Evolutionary conservation across 441 rosid genomes (phyloP), one percentile per base, ranked within the genome.

Genomic region (Gossypium davidsonii): DNA sequence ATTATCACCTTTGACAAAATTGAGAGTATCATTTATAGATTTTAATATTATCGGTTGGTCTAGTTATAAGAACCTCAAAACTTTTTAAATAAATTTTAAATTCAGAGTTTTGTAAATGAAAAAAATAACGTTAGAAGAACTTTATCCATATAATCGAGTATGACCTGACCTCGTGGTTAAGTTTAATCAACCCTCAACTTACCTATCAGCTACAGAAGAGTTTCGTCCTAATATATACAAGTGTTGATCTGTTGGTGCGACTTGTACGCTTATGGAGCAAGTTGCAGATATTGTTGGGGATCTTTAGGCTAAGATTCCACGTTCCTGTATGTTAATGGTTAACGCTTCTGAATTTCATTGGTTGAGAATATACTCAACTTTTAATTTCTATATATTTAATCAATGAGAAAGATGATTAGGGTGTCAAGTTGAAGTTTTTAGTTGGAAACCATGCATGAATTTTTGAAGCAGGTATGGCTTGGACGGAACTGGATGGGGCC

Each of bases 221-320:
- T 4, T 31, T 4, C 1, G 34, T 4, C 0, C 6, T 31, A 5
- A 4, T 4, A 31, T 4, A 4, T 4, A 31, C 34, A 31, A 8
- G 2, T 5, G 15, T 52, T 7, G 26, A 63, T 63, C 3, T n/a
- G 37, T 66, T 44, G 56, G 7, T 46, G 39, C 39, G 14, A 66
- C 37, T 46, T 66, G 56, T 14, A 14, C 28, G 26, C 52, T 64
- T 64, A 9, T 0, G 6, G 5, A 46, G 56, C 70, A 46, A 21
- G 70, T 23, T 46, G 70, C 56, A 66, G 4, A 66, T 55, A 46
- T 14, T 46, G 70, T 14, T 48, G 56, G 70, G 69, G 21, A 66
- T 46, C 56, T 46, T 23, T 46, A 14, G 11, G 34, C 56, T 26
- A 66, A 46, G 70, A 66, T 66, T 23, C 70, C 56, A 46, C 20